phyloP scores from a whole-genome alignment of 805 yeast species.

The Candida qinlingensis region DNA sequence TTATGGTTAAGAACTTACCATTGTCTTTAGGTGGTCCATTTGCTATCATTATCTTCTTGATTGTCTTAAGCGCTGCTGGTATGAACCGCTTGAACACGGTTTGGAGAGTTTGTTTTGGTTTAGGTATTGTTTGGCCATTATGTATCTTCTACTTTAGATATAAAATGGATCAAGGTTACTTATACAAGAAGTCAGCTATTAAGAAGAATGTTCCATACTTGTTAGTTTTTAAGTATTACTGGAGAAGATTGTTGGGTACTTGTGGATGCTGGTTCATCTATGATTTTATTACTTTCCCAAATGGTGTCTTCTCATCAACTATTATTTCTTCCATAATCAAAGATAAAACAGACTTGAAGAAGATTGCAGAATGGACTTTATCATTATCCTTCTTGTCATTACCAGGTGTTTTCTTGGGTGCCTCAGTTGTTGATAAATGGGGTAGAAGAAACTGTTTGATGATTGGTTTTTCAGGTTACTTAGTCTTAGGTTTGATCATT shows the following conservation, averaged over 20 bases:
- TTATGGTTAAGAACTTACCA: constrained; percentile 68
- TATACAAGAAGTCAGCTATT: constrained; percentile 62
- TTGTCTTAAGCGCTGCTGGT: constrained; percentile 57
- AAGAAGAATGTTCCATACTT: constrained; percentile 51
- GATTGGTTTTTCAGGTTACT: constrained; percentile 65
- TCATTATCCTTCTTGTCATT: constrained; percentile 58
- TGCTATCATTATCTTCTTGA: constrained; percentile 59
- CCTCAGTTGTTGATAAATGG: constrained; percentile 53
- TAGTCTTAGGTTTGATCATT: constrained; percentile 66
- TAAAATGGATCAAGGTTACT: constrained; percentile 61
- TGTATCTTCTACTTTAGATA: constrained; percentile 66
- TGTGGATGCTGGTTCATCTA: constrained; percentile 76
- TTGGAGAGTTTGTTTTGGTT: constrained; percentile 68
- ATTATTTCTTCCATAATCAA: constrained; percentile 52
- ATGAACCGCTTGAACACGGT: constrained; percentile 41
- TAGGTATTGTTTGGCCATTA: constrained; percentile 65
- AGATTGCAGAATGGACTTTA: constrained; percentile 69
- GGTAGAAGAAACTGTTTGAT: constrained; percentile 73
- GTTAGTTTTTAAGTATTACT: constrained; percentile 59
- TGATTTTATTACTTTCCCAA: constrained; percentile 78
- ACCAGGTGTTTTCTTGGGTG: constrained; percentile 73
- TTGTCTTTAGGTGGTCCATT: constrained; percentile 77
- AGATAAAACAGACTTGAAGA: constrained; percentile 34
- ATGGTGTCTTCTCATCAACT: constrained; percentile 61
- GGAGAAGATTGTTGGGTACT: constrained; percentile 65